phyloP scores from a whole-genome alignment of 768 basidiomycete species.

The Epithele typhae region DNA sequence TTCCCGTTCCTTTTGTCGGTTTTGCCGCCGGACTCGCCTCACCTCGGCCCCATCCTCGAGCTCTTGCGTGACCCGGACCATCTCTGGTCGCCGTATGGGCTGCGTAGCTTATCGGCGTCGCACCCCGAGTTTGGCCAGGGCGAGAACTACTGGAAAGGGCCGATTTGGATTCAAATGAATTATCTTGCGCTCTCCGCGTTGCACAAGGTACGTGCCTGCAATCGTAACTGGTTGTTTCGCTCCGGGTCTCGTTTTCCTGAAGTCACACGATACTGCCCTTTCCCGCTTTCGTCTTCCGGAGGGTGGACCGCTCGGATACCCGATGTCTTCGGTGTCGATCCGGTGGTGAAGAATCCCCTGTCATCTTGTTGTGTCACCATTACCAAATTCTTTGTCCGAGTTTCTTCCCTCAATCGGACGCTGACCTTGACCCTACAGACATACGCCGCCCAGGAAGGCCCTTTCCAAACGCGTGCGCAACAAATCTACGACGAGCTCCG shows the following conservation, averaged over 20 bases:
- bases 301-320: too few species aligned
- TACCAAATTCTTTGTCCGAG: too few species aligned
- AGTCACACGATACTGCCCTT: too few species aligned
- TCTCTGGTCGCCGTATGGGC: constrained; percentile 88
- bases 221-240: too few species aligned
- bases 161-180: constrained; percentile 98
- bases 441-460: constrained; percentile 77
- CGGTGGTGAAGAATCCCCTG: too few species aligned
- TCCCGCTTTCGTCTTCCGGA: too few species aligned
- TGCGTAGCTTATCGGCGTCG: constrained; percentile 82
- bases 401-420: too few species aligned
- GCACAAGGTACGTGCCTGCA: constrained; percentile 66
- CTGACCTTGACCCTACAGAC: too few species aligned
- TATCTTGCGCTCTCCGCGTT: constrained; percentile 81
- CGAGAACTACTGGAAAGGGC: constrained; percentile 97
- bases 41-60: constrained; percentile 77
- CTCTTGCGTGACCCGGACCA: constrained; percentile 75
- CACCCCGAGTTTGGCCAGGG: constrained; percentile 89
- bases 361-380: too few species aligned
- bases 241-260: too few species aligned
- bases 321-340: too few species aligned
- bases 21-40: constrained; percentile 71
- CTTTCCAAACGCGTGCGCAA: constrained; percentile 68
- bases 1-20: constrained; percentile 90
- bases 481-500: constrained; percentile 80